Conservation (phyloP, 2,329 filamentous ascomycete genomes). For the Penicillium sp. region DNA sequence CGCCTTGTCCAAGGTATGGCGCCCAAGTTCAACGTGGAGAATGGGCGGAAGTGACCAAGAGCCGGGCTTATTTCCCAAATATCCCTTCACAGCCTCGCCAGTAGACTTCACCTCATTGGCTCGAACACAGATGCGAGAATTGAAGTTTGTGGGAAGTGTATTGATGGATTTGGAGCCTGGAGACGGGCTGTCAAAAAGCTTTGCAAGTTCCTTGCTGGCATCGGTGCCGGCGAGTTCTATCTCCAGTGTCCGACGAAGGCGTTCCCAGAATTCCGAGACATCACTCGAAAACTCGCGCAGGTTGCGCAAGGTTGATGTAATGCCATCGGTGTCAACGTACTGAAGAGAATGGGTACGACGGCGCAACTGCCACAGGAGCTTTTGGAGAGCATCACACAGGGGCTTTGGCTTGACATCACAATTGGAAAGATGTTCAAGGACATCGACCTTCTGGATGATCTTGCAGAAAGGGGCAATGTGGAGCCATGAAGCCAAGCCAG, state of each 20-base stretch:
- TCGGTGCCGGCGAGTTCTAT: constrained; percentile 51
- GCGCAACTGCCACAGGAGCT: constrained; percentile 52
- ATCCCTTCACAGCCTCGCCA: constrained; percentile 34
- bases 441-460: constrained; percentile 51
- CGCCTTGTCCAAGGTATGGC: constrained; percentile 56
- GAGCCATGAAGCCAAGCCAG: constrained; percentile 58
- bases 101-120: constrained; percentile 39
- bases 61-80: constrained; percentile 35
- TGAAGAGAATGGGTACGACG: constrained; percentile 41
- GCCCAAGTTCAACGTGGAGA: constrained; percentile 56
- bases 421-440: constrained; percentile 48
- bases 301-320: constrained; percentile 42
- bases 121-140: constrained; percentile 40
- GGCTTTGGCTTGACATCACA: constrained; percentile 51
- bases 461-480: constrained; percentile 59
- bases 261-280: constrained; percentile 57
- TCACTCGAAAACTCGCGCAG: constrained; percentile 49
- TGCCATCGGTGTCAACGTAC: constrained; percentile 43
- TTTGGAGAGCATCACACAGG: constrained; percentile 51
- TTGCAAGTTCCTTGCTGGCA: constrained; percentile 40
- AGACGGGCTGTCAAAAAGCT: constrained; percentile 49
- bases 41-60: constrained; percentile 49
- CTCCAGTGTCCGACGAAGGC: constrained; percentile 52
- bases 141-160: constrained; percentile 37
- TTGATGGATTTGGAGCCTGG: constrained; percentile 24